Percentiles rank a stretch among this genome's conserved stretches.
phyloP scores from a whole-genome alignment of 306 rosid species.

The Abrus precatorius region DNA sequence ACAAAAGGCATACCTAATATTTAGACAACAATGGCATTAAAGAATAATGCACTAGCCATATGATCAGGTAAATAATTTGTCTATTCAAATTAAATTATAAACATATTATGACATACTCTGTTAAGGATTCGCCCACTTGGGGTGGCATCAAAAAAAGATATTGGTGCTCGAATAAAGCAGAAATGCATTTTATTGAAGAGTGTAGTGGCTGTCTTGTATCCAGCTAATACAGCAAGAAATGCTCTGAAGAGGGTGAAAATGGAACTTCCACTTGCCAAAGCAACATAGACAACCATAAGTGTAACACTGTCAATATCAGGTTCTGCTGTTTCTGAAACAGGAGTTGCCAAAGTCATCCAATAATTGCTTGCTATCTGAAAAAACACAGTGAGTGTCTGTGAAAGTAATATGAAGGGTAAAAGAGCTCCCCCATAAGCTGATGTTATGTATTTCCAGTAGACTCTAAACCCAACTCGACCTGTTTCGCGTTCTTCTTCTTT shows the following conservation, averaged over 20 bases:
- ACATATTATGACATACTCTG: conserved; percentile 50
- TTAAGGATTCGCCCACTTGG: conserved; percentile 70
- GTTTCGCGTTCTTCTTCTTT: conserved; percentile 93
- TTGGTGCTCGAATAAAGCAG: conserved; percentile 79
- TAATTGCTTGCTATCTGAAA: conserved; percentile 82
- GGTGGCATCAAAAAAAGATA: conserved; percentile 89
- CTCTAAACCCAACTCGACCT: conserved; percentile 73
- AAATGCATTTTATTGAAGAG: conserved; percentile 81
- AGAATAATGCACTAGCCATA: not conserved
- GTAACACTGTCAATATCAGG: conserved; percentile 54
- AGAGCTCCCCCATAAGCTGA: conserved; percentile 83
- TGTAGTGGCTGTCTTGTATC: conserved; percentile 71
- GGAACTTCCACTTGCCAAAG: conserved; percentile 76
- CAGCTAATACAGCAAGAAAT: conserved; percentile 56
- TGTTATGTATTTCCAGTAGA: conserved; percentile 78
- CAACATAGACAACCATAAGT: conserved; percentile 69
- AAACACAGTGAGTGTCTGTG: conserved; percentile 62
- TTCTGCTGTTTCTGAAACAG: conserved; percentile 62
- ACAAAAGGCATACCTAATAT: not conserved
- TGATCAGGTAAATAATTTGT: not conserved
- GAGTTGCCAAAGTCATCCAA: conserved; percentile 93
- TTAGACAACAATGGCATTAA: conserved; percentile 1
- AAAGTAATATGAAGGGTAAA: conserved; percentile 75
- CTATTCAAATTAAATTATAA: conserved; percentile 17
- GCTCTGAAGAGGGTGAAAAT: conserved; percentile 60